Conservation (phyloP, 2,329 filamentous ascomycete species). For the Beauveria sp. region DNA sequence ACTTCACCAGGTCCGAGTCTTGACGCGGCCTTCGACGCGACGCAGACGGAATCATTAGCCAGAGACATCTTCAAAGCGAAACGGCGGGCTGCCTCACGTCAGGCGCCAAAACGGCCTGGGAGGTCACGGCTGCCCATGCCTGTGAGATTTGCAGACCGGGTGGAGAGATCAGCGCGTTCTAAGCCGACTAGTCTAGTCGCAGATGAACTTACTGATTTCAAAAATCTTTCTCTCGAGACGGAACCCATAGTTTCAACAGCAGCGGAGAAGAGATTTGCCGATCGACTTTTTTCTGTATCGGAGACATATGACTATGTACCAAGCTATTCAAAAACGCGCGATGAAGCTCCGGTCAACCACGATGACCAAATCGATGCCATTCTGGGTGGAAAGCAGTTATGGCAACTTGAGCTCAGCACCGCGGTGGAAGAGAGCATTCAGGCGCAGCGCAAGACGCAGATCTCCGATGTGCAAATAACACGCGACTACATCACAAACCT, state of each 20-base stretch:
- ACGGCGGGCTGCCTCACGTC: background rate
- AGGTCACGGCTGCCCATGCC: background rate
- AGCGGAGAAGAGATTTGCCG: background rate
- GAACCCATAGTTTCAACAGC: background rate
- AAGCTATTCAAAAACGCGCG: background rate
- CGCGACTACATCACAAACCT: conserved; percentile 4
- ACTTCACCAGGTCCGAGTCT: background rate
- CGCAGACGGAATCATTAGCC: background rate
- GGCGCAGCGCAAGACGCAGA: conserved; percentile 1
- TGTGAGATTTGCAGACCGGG: background rate
- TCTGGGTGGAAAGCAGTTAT: conserved; percentile 2
- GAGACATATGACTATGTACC: background rate
- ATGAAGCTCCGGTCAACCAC: background rate
- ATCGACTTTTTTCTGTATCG: background rate
- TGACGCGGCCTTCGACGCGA: background rate
- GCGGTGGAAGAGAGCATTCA: background rate
- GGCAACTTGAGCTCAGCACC: conserved; percentile 3
- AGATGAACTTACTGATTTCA: background rate
- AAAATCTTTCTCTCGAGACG: background rate
- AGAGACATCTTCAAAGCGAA: conserved; percentile 1
- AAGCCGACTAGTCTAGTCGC: background rate
- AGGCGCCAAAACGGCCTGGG: background rate
- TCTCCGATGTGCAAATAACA: background rate
- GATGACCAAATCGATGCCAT: conserved; percentile 6
- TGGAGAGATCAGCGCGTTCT: background rate